Conservation (phyloP, 352 stramenopile genomes). For the Pythium oligandrum region DNA sequence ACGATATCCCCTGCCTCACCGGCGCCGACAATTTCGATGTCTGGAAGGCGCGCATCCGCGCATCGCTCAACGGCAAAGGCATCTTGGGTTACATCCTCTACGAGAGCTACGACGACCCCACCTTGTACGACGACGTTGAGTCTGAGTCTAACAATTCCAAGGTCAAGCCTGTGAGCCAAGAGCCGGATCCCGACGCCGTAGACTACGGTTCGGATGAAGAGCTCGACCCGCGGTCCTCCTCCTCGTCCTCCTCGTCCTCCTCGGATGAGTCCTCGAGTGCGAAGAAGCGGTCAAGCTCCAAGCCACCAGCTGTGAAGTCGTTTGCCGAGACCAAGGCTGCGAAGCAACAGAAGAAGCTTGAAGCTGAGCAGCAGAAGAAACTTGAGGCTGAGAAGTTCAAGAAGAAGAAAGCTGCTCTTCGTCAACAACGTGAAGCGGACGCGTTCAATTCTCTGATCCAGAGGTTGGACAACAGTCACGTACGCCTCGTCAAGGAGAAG, state of each 20-base stretch:
- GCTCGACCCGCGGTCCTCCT: not conserved
- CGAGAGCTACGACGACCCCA: not conserved
- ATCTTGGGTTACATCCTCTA: not conserved
- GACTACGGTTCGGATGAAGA: not conserved
- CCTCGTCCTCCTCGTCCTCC: not conserved
- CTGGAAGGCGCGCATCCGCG: not conserved
- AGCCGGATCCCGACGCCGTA: not conserved
- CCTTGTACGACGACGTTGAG: not conserved
- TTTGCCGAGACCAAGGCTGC: not conserved
- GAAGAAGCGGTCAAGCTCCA: too few species aligned
- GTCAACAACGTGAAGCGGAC: not conserved
- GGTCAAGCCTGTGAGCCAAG: not conserved
- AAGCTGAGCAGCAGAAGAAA: too few species aligned
- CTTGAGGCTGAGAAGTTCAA: not conserved
- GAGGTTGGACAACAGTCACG: slow-evolving; percentile 1
- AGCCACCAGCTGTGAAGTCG: not conserved
- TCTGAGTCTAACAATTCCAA: not conserved
- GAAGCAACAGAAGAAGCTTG: too few species aligned
- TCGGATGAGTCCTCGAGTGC: not conserved
- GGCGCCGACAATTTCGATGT: slow-evolving; percentile 1
- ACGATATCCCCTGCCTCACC: not conserved
- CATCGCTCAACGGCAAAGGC: not conserved
- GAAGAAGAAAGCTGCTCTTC: not conserved
- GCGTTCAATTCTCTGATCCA: slow-evolving; percentile 2
- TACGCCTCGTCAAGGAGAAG: slow-evolving; percentile 1